phyloP scores from a whole-genome alignment of 1,139 yeast genomes.

The Debaryomyces singareniensis region DNA sequence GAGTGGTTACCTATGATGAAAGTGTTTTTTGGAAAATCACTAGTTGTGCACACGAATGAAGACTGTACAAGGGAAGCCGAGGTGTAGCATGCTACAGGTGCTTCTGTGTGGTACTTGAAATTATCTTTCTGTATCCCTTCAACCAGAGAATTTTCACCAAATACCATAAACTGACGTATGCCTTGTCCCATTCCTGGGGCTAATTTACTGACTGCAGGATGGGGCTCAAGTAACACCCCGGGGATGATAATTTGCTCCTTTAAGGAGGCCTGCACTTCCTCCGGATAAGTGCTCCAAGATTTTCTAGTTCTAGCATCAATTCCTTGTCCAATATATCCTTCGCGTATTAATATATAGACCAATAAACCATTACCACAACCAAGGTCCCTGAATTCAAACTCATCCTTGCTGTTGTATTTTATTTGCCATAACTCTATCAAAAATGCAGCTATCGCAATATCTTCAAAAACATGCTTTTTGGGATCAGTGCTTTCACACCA shows the following conservation, averaged over 20 bases:
- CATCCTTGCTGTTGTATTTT: conserved; percentile 41
- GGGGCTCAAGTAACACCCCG: conserved; percentile 58
- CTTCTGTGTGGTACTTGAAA: conserved; percentile 7
- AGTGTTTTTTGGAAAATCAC: conserved; percentile 61
- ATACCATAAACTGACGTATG: conserved; percentile 54
- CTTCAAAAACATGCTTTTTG: conserved; percentile 92
- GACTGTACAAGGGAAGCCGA: conserved; percentile 48
- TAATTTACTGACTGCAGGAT: conserved; percentile 48
- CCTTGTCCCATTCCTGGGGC: conserved; percentile 54
- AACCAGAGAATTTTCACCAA: conserved; percentile 9
- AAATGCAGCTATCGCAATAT: conserved; percentile 92
- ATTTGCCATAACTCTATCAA: conserved; percentile 80
- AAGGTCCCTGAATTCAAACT: conserved; percentile 73
- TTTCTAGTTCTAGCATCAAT: conserved; percentile 87
- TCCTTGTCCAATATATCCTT: conserved; percentile 80
- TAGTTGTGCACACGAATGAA: conserved; percentile 54
- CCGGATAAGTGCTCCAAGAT: conserved; percentile 77
- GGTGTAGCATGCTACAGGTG: conserved; percentile 39
- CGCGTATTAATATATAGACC: conserved; percentile 67
- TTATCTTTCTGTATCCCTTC: conserved; percentile 2
- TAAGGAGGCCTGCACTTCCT: conserved; percentile 47
- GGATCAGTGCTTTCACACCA: conserved; percentile 97
- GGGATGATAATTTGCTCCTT: conserved; percentile 81
- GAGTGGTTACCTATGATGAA: conserved; percentile 93
- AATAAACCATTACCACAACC: conserved; percentile 96